These are phyloP conservation scores for Fusarium redolens DNA, from an alignment of 2,329 filamentous ascomycete genomes.

Conservation along the genomic window DNA sequence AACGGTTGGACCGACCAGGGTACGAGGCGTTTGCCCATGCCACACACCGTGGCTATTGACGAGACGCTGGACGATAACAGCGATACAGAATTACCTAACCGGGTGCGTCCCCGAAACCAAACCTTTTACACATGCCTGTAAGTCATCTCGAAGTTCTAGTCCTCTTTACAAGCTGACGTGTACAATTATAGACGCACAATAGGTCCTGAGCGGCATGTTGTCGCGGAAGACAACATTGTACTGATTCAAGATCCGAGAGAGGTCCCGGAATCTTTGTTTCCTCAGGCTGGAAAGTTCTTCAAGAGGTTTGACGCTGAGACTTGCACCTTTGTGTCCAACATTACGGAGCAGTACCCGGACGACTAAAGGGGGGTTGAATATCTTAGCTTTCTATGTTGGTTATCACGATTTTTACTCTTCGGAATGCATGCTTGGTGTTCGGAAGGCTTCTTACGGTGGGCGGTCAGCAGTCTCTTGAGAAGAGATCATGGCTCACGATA, in stretches of 20 bases:
- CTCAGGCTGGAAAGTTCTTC: slow-evolving; percentile 85
- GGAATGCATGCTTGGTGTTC: slow-evolving; percentile 7
- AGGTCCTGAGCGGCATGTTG: slow-evolving; percentile 50
- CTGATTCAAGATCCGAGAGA: slow-evolving; percentile 61
- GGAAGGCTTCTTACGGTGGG: not conserved
- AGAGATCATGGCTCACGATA: not conserved
- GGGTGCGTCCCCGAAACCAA: slow-evolving; percentile 45
- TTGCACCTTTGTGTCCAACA: slow-evolving; percentile 84
- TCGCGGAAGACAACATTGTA: slow-evolving; percentile 80
- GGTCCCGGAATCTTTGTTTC: slow-evolving; percentile 69
- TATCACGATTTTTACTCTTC: not conserved
- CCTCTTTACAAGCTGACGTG: slow-evolving; percentile 10
- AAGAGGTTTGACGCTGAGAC: slow-evolving; percentile 79
- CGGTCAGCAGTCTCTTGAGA: not conserved
- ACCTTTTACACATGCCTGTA: slow-evolving; percentile 88
- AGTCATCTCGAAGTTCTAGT: slow-evolving; percentile 53
- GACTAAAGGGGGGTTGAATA: slow-evolving; percentile 63
- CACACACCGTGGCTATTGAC: slow-evolving; percentile 43
- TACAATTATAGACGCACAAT: slow-evolving; percentile 45
- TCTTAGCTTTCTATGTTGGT: not conserved
- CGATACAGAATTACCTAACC: slow-evolving; percentile 44
- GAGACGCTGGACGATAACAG: slow-evolving; percentile 44
- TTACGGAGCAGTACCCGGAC: slow-evolving; percentile 84
- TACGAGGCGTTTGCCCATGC: slow-evolving; percentile 43
- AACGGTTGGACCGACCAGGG: slow-evolving; percentile 81